A percentile compares a stretch with the other conserved stretches of the same genome.
phyloP scores from a whole-genome alignment of 2,329 filamentous ascomycete genomes.

The Colletotrichum eleusines region DNA sequence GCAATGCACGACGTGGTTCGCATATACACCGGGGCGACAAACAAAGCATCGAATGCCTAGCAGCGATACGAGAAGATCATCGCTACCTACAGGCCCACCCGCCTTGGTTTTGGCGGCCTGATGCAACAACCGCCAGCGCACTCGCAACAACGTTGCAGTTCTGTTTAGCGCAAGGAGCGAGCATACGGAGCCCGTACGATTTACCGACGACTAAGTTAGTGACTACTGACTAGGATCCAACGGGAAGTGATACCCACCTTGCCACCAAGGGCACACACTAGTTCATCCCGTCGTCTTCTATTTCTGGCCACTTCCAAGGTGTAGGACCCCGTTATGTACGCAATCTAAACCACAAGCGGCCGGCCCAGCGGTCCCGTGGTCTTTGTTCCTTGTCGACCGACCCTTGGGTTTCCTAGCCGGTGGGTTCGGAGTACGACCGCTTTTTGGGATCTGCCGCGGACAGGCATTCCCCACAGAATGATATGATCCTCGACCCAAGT shows the following conservation, averaged over 20 bases:
- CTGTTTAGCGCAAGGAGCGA: not conserved
- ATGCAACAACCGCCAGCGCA: not conserved
- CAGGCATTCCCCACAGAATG: slow-evolving; percentile 36
- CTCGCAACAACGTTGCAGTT: slow-evolving; percentile 12
- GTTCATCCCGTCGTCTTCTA: not conserved
- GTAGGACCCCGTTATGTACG: not conserved
- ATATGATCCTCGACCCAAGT: slow-evolving; percentile 11
- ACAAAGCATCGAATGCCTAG: not conserved
- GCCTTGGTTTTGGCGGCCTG: not conserved
- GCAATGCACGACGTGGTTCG: slow-evolving; percentile 9
- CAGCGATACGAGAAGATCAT: slow-evolving; percentile 37
- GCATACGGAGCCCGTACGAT: no score
- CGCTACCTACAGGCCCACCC: not conserved
- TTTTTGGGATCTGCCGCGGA: slow-evolving; percentile 16
- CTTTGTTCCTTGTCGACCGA: slow-evolving; percentile 1
- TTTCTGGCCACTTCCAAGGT: not conserved
- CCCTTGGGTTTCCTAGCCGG: not conserved
- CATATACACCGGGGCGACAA: slow-evolving; percentile 22
- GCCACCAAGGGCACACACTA: not conserved
- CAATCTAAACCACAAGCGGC: not conserved
- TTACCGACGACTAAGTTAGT: no score
- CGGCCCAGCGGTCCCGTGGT: not conserved
- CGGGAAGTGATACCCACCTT: not conserved
- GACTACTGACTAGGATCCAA: not conserved
- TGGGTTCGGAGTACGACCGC: not conserved